Evolutionary conservation across 495 filamentous ascomycete species (phyloP).

Genomic region (Penicillium cosmopolitanum): DNA sequence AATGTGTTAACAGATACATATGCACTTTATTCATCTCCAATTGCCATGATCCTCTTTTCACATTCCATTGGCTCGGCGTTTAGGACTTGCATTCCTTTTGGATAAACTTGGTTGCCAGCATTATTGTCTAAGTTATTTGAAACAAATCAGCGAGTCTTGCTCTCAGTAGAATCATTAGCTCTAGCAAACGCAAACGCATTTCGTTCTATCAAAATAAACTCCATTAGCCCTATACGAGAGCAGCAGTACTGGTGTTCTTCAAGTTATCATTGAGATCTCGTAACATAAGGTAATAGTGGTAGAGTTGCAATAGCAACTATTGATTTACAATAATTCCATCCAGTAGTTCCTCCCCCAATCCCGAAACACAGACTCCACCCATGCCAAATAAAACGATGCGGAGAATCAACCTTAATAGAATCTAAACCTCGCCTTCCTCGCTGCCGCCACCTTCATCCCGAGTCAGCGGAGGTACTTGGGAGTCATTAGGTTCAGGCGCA

Average conservation of each 20-base stretch:
- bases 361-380: background rate
- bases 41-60: background rate
- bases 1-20: background rate
- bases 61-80: background rate
- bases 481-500: background rate
- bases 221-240: background rate
- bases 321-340: constrained; percentile 18
- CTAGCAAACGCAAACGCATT: too few species aligned
- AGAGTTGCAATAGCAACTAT: constrained; percentile 10
- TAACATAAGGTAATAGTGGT: background rate
- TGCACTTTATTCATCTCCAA: background rate
- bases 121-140: background rate
- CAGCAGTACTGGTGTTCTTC: background rate
- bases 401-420: background rate
- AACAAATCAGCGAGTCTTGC: background rate
- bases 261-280: constrained; percentile 15
- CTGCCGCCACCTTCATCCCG: constrained; percentile 42
- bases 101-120: background rate
- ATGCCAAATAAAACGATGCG: constrained; percentile 2
- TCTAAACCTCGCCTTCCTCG: constrained; percentile 50
- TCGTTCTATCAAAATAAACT: too few species aligned
- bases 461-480: background rate
- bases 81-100: background rate
- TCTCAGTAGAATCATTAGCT: background rate
- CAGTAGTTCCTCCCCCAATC: background rate